Percentiles rank a stretch among this genome's conserved stretches.
Conservation (phyloP, 179 eudicot species). For the Silene noctiflora region DNA sequence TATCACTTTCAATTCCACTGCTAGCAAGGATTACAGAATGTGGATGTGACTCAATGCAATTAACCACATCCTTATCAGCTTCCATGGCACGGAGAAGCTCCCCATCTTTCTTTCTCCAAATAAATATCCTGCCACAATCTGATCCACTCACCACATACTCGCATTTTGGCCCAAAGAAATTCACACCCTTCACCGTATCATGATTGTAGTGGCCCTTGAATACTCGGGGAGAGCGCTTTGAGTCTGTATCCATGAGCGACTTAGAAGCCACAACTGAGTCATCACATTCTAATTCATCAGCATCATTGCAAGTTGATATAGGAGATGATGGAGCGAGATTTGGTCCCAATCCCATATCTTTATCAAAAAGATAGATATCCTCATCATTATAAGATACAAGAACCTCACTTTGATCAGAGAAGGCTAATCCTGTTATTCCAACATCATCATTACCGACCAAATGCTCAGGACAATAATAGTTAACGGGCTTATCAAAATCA, state of each 20-base stretch:
- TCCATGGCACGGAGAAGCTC: conserved; percentile 90
- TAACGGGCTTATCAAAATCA: conserved; percentile 67
- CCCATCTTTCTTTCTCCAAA: conserved; percentile 83
- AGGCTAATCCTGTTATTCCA: conserved; percentile 90
- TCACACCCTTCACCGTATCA: conserved; percentile 89
- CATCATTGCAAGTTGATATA: conserved; percentile 35
- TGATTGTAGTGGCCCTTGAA: conserved; percentile 79
- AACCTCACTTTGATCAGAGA: conserved; percentile 88
- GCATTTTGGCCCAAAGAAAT: conserved; percentile 83
- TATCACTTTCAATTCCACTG: conserved; percentile 82
- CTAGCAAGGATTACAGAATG: conserved; percentile 72
- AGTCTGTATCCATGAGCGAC: conserved; percentile 37
- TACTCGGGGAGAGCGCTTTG: conserved; percentile 50
- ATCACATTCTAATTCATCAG: conserved; percentile 32
- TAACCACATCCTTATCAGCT: conserved; percentile 82
- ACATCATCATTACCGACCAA: conserved; percentile 57
- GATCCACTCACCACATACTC: conserved; percentile 97
- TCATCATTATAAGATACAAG: conserved; percentile 83
- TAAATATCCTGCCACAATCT: conserved; percentile 96
- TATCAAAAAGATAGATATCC: conserved; percentile 69
- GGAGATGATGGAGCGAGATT: conserved; percentile 46
- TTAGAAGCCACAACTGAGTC: conserved; percentile 30
- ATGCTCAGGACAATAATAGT: conserved; percentile 76
- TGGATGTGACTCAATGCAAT: conserved; percentile 92
- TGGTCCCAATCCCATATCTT: conserved; percentile 77